A percentile compares a stretch with the other conserved stretches of the same genome.
Conservation (phyloP, 495 filamentous ascomycete genomes). For the Chaetomium fimeti region DNA sequence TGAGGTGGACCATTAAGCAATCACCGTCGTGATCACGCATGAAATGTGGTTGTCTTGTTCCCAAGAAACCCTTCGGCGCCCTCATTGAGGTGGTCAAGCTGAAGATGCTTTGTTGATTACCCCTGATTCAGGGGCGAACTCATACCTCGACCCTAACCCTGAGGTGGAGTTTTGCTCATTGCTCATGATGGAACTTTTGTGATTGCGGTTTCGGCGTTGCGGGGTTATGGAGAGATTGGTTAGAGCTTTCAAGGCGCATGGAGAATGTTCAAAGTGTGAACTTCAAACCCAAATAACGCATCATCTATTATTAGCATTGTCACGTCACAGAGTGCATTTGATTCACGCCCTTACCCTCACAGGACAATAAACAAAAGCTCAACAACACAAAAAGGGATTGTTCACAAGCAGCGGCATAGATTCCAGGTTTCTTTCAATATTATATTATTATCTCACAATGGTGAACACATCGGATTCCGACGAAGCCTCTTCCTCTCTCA, state of each 20-base stretch:
- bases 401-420: neutral
- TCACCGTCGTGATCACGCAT: neutral
- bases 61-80: neutral
- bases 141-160: slow-evolving; percentile 9
- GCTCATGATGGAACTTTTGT: neutral
- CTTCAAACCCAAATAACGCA: neutral
- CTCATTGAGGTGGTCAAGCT: neutral
- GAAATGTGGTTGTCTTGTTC: neutral
- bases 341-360: neutral
- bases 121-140: slow-evolving; percentile 6
- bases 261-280: neutral
- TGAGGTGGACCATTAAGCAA: neutral
- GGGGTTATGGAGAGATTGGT: neutral
- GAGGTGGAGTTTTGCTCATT: neutral
- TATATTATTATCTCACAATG: neutral
- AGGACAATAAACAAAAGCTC: neutral
- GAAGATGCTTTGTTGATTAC: neutral
- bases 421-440: too few relatives aligned
- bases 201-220: slow-evolving; percentile 13
- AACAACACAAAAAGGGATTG: neutral
- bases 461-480: neutral
- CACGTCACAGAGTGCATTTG: too few relatives aligned
- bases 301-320: neutral
- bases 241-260: neutral
- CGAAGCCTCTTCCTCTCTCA: neutral